phyloP scores from a whole-genome alignment of 139 green algal species.

The Diplosphaera chodatii region DNA sequence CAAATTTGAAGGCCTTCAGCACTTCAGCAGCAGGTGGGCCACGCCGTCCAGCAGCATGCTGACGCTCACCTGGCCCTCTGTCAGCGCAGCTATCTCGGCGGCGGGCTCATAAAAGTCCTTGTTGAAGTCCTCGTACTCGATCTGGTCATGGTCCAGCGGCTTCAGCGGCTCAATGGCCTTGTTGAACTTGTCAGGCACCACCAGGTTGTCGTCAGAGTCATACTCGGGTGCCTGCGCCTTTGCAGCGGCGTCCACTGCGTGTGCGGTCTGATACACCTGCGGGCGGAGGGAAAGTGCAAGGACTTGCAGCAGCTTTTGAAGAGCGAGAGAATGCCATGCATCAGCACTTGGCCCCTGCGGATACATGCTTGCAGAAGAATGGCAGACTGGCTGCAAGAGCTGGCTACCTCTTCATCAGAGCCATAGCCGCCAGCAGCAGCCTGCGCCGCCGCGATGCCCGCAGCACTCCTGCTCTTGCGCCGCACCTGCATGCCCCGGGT shows the following conservation, averaged over 20 bases:
- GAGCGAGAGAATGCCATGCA: no score
- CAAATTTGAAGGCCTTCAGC: no score
- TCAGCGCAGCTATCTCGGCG: conserved; percentile 56
- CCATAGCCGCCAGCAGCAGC: conserved; percentile 35
- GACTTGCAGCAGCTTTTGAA: no score
- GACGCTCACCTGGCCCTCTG: neutral
- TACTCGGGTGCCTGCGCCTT: conserved; percentile 11
- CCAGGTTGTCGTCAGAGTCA: conserved; percentile 28
- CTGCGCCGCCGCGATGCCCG: conserved; percentile 6
- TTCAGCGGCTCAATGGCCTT: conserved; percentile 48
- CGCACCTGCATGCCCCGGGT: conserved; percentile 15
- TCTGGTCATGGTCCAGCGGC: conserved; percentile 48
- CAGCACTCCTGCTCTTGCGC: conserved; percentile 8
- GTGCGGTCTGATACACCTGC: neutral
- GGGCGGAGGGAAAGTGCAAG: no score
- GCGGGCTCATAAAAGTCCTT: conserved; percentile 79
- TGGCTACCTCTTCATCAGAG: conserved; percentile 73
- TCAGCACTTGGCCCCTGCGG: no score
- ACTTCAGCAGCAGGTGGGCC: no score
- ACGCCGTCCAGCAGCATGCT: no score
- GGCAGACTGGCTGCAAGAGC: no score
- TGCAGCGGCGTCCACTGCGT: conserved; percentile 6
- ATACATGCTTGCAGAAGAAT: no score
- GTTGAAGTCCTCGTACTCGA: conserved; percentile 69
- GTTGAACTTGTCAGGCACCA: conserved; percentile 5